Base-by-base conservation (phyloP, 2,329 filamentous ascomycete species). In the Berkeleyomyces basicola region DNA sequence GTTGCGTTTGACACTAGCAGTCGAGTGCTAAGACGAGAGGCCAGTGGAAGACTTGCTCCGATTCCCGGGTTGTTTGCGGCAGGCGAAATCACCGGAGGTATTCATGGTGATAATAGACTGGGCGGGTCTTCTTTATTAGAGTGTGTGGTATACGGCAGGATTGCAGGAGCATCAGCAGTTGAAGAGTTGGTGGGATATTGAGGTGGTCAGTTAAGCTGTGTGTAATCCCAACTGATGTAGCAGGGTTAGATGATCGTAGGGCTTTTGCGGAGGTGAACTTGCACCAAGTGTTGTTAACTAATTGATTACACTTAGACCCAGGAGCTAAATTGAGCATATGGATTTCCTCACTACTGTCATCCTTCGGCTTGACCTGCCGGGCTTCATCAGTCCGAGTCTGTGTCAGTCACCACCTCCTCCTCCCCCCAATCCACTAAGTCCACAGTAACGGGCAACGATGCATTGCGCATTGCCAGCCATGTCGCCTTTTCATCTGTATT, bases 401-500 rank as follows among this genome's bases (percentile, higher is more conserved):
- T 57, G 55, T 62, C 63, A 4, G 46, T 55, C 16, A 60, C 58
- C 5, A 72, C 70, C 68, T 77, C 73, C 44, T 75, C 70, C 7
- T 79, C 79, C 64, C 80, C 80, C 84, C 85, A 88, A 31, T 79
- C 81, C 9, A 78, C 76, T 62, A 88, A 67, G 68, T 84, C 82
- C 36, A 82, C 81, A 4, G 85, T 82, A 1, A 82, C 76, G 0
- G 85, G 84, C 62, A 76, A 75, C 2, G 78, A 70, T 0, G 84
- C 85, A 66, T 79, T 82, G 31, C 84, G 78, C 4, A 83, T 81
- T 53, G 88, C 78, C 9, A 87, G 78, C 82, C 84, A 87, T 44
- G 82, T 78, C 1, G 85, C 73, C 57, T 85, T 82, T 59, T 69
- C 71, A 51, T 83, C 81, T 1, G 79, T 78, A 44, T 87, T 80